These are phyloP conservation scores for Populus hybrid DNA, from an alignment of 441 rosid genomes.

Conservation along the genomic window DNA sequence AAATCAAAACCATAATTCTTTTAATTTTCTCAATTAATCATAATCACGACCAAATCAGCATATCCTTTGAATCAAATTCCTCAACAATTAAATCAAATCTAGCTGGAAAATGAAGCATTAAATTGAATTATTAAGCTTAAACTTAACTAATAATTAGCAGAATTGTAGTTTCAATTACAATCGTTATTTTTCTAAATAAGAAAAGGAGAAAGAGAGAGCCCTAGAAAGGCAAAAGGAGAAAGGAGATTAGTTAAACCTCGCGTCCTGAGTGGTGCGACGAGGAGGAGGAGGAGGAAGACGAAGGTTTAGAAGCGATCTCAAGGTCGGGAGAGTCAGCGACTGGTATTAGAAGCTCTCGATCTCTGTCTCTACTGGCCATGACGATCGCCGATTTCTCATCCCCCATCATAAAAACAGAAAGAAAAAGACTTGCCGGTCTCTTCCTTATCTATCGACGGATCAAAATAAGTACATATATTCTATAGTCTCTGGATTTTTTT, in stretches of 20 bases:
- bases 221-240: not conserved
- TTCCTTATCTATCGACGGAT: not conserved
- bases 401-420: conserved; percentile 37
- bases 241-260: conserved; percentile 43
- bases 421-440: not conserved
- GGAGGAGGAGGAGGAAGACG: conserved; percentile 43
- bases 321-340: conserved; percentile 55
- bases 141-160: not conserved
- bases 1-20: not conserved
- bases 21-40: not conserved
- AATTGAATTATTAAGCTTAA: not conserved
- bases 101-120: not conserved
- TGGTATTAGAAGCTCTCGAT: conserved; percentile 94
- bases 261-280: conserved; percentile 82
- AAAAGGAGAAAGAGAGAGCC: not conserved
- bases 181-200: not conserved
- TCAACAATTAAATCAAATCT: conserved; percentile 4
- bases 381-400: conserved; percentile 72
- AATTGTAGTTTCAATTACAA: not conserved
- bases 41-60: not conserved
- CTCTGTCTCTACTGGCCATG: conserved; percentile 61
- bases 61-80: not conserved
- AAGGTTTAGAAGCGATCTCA: conserved; percentile 48
- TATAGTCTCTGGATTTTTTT: not conserved
- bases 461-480: not conserved